Evolutionary conservation across 2,329 filamentous ascomycete species (phyloP).

Genomic region (Fusarium sp.): DNA sequence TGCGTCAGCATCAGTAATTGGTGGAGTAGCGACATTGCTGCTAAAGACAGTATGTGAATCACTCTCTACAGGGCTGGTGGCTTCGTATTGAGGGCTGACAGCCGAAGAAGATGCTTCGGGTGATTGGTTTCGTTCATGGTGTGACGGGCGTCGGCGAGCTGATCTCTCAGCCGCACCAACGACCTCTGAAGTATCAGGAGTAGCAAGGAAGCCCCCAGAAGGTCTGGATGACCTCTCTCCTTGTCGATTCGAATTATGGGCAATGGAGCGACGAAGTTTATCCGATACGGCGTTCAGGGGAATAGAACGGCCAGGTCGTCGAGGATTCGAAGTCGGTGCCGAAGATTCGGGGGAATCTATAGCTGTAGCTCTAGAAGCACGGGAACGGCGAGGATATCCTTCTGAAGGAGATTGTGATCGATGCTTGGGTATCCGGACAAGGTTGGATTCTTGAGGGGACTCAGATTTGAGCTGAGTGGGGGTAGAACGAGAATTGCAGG

Average conservation of each 20-base stretch:
- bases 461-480: slow-evolving; percentile 42
- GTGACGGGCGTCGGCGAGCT: slow-evolving; percentile 51
- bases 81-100: slow-evolving; percentile 53
- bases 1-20: slow-evolving; percentile 75
- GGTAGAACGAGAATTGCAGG: slow-evolving; percentile 34
- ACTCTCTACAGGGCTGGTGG: slow-evolving; percentile 61
- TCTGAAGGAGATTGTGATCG: slow-evolving; percentile 48
- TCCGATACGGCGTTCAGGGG: slow-evolving; percentile 45
- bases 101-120: slow-evolving; percentile 54
- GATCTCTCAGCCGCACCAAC: slow-evolving; percentile 45
- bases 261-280: slow-evolving; percentile 47
- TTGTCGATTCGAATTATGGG: slow-evolving; percentile 41
- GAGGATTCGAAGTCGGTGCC: slow-evolving; percentile 32
- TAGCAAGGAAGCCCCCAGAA: slow-evolving; percentile 55
- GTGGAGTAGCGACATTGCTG: slow-evolving; percentile 74
- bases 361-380: slow-evolving; percentile 41
- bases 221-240: slow-evolving; percentile 37
- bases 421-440: slow-evolving; percentile 42
- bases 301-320: slow-evolving; percentile 41
- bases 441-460: slow-evolving; percentile 39
- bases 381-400: slow-evolving; percentile 43
- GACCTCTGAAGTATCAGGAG: slow-evolving; percentile 65
- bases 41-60: slow-evolving; percentile 68
- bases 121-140: slow-evolving; percentile 54
- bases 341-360: slow-evolving; percentile 44